These are phyloP conservation scores for Pythium brassicae DNA, from an alignment of 352 stramenopile species.

Conservation along the genomic window DNA sequence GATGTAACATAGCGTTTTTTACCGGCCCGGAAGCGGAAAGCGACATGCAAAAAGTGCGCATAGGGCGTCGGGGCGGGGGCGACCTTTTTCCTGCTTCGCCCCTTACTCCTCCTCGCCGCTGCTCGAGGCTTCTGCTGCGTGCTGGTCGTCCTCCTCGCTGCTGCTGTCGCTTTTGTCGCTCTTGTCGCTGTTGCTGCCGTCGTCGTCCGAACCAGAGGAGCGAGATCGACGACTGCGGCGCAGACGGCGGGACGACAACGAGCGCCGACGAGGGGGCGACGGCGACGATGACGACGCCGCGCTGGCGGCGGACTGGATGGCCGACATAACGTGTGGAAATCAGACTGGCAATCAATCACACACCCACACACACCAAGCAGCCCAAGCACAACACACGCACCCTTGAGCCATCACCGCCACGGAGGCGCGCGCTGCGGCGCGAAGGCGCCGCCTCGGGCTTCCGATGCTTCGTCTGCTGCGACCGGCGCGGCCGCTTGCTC, in stretches of 20 bases:
- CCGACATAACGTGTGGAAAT: too few relatives aligned
- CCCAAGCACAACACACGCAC: not conserved
- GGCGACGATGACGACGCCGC: not conserved
- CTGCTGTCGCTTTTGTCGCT: constrained; percentile 2
- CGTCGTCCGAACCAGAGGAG: not conserved
- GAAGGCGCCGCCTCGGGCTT: constrained; percentile 5
- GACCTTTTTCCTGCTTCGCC: not conserved
- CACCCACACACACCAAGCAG: not conserved
- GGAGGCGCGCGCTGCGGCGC: constrained; percentile 11
- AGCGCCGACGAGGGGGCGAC: not conserved
- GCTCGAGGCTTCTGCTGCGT: not conserved
- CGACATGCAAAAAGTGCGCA: too few relatives aligned
- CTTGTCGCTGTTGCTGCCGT: not conserved
- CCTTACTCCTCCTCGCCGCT: constrained; percentile 10
- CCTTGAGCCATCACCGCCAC: not conserved
- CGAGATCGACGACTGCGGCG: constrained; percentile 9
- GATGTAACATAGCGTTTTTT: too few relatives aligned
- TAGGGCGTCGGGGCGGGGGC: too few relatives aligned
- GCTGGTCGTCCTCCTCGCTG: not conserved
- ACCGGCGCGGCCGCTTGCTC: constrained; percentile 3
- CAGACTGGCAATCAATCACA: too few relatives aligned
- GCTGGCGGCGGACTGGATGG: not conserved
- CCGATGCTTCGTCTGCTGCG: not conserved
- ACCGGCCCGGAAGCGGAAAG: not conserved
- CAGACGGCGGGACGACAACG: constrained; percentile 7